Conservation (phyloP, 164 flowering plant genomes). For the Vitis amurensis region DNA sequence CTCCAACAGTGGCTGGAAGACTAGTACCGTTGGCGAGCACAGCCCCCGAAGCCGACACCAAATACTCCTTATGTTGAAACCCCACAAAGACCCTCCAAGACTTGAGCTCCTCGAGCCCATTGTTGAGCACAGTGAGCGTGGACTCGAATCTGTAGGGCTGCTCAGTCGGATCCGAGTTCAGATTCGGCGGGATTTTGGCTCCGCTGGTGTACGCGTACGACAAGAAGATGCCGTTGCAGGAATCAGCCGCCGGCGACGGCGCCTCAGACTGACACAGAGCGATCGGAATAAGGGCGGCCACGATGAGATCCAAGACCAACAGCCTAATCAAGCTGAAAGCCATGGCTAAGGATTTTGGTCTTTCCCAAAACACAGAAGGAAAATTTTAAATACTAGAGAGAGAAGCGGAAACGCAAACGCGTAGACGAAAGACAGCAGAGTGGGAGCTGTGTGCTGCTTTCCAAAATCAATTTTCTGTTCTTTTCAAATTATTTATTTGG, state of each 20-base stretch:
- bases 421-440: conserved; percentile 11
- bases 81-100: conserved; percentile 59
- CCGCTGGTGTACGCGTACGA: conserved; percentile 45
- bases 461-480: neutral
- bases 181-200: conserved; percentile 36
- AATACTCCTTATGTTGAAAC: conserved; percentile 49
- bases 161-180: conserved; percentile 18
- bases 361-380: neutral
- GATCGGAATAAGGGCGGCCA: conserved; percentile 2
- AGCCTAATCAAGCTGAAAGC: neutral
- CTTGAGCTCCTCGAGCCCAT: conserved; percentile 51
- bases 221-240: conserved; percentile 68
- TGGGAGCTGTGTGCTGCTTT: conserved; percentile 7
- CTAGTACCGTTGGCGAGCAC: conserved; percentile 65
- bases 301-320: neutral
- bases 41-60: conserved; percentile 76
- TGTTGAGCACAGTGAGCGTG: conserved; percentile 51
- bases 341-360: neutral
- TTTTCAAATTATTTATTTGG: neutral
- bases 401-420: conserved; percentile 1
- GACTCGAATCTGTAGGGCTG: conserved; percentile 79
- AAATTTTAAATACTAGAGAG: neutral
- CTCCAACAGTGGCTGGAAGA: conserved; percentile 61
- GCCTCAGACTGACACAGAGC: conserved; percentile 12
- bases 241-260: conserved; percentile 23